phyloP scores from a whole-genome alignment of 257 asterid species.

The Penstemon newberryi region DNA sequence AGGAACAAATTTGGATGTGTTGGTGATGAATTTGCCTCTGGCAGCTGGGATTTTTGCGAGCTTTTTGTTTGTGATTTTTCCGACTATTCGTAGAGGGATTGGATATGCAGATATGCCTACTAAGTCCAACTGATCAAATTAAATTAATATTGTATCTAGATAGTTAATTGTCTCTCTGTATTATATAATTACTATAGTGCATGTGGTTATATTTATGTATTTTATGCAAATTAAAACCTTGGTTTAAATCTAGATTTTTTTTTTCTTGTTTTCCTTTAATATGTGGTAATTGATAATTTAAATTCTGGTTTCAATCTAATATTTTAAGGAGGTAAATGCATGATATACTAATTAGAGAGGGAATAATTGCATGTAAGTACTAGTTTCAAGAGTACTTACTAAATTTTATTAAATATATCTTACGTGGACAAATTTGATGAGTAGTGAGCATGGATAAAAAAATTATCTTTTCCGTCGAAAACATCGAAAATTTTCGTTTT shows the following conservation, averaged over 20 bases:
- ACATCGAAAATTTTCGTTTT: no score
- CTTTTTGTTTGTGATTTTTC: conserved; percentile 57
- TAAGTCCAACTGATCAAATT: neutral
- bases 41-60: conserved; percentile 55
- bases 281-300: no score
- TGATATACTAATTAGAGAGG: no score
- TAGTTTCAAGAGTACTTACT: no score
- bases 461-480: no score
- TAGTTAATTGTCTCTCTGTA: neutral
- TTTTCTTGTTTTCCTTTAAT: neutral
- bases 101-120: conserved; percentile 49
- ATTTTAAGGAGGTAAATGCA: no score
- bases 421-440: no score
- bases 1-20: conserved; percentile 38
- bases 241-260: neutral
- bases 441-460: no score
- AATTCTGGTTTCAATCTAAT: no score
- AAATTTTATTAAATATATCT: no score
- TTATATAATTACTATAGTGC: neutral
- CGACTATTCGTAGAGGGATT: conserved; percentile 63
- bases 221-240: neutral
- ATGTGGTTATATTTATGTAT: no score
- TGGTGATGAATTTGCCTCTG: conserved; percentile 59
- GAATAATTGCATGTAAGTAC: no score
- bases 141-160: neutral